phyloP scores from a whole-genome alignment of 1,284 basidiomycete genomes.

The Kwoniella shivajii region DNA sequence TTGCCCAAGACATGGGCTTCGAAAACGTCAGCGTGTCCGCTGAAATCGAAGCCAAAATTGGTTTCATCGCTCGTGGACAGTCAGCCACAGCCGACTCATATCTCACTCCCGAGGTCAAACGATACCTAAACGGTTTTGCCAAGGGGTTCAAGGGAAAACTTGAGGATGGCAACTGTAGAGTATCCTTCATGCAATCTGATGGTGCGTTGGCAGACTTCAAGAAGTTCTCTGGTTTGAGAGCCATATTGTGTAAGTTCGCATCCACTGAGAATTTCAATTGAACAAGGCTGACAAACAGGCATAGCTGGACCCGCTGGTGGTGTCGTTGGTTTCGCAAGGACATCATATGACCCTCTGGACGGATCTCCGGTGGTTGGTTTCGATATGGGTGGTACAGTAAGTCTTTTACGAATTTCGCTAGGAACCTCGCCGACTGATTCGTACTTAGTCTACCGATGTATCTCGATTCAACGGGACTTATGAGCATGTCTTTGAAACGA shows the following conservation, averaged over 20 bases:
- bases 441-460: slow-evolving; percentile 64
- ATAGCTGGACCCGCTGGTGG: slow-evolving; percentile 58
- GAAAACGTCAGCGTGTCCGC: slow-evolving; percentile 47
- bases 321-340: slow-evolving; percentile 57
- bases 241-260: slow-evolving; percentile 35
- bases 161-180: slow-evolving; percentile 43
- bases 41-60: slow-evolving; percentile 55
- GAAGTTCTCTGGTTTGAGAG: slow-evolving; percentile 43
- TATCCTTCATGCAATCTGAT: slow-evolving; percentile 57
- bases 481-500: slow-evolving; percentile 60
- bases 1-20: slow-evolving; percentile 45
- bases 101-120: slow-evolving; percentile 57
- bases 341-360: slow-evolving; percentile 41
- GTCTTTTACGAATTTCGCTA: not conserved
- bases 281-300: not conserved
- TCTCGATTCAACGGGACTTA: slow-evolving; percentile 56
- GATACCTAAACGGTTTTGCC: slow-evolving; percentile 56
- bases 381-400: slow-evolving; percentile 58
- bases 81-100: slow-evolving; percentile 60
- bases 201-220: slow-evolving; percentile 51
- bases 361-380: slow-evolving; percentile 53
- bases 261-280: not conserved
- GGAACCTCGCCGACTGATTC: not conserved
- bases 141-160: slow-evolving; percentile 51
- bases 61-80: slow-evolving; percentile 57